Evolutionary conservation across 805 yeast species (phyloP).

Genomic region (Candida pseudofarinosa): DNA sequence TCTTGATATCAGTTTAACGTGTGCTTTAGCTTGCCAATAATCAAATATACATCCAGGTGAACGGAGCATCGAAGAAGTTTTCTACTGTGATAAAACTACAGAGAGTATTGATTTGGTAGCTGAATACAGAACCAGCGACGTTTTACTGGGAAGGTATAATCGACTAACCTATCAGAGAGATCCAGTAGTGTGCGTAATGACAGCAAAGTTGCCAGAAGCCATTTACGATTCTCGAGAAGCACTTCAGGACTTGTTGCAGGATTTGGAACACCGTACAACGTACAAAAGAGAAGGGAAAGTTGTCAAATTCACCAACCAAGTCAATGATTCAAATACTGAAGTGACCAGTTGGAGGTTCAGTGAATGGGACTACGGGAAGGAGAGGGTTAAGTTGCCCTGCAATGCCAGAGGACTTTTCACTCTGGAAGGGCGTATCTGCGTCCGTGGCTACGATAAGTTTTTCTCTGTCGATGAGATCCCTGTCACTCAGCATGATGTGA

Average conservation of each 20-base stretch:
- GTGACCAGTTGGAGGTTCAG: slow-evolving; percentile 69
- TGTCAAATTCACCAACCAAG: slow-evolving; percentile 11
- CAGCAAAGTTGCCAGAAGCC: slow-evolving; percentile 1
- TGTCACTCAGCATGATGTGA: slow-evolving; percentile 45
- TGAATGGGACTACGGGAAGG: slow-evolving; percentile 80
- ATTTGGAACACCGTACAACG: slow-evolving; percentile 15
- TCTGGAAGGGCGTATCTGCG: slow-evolving; percentile 47
- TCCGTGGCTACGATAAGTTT: slow-evolving; percentile 92
- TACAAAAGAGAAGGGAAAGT: slow-evolving; percentile 19
- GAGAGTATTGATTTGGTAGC: too few relatives aligned
- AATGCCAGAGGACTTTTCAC: slow-evolving; percentile 84
- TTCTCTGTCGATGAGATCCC: slow-evolving; percentile 72
- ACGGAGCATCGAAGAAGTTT: too few relatives aligned
- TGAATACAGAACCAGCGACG: too few relatives aligned
- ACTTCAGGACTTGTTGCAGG: slow-evolving; percentile 13
- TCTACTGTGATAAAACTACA: too few relatives aligned
- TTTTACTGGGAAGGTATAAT: too few relatives aligned
- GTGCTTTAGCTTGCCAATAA: too few relatives aligned
- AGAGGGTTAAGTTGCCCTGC: slow-evolving; percentile 51
- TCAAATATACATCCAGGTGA: too few relatives aligned
- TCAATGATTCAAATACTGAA: slow-evolving; percentile 4
- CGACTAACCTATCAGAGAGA: too few relatives aligned
- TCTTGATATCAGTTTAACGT: too few relatives aligned
- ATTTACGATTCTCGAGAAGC: slow-evolving; percentile 11
- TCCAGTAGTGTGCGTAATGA: too few relatives aligned